These are phyloP conservation scores for Sanguinoderma infundibulare DNA, from an alignment of 1,284 basidiomycete species.

Conservation along the genomic window DNA sequence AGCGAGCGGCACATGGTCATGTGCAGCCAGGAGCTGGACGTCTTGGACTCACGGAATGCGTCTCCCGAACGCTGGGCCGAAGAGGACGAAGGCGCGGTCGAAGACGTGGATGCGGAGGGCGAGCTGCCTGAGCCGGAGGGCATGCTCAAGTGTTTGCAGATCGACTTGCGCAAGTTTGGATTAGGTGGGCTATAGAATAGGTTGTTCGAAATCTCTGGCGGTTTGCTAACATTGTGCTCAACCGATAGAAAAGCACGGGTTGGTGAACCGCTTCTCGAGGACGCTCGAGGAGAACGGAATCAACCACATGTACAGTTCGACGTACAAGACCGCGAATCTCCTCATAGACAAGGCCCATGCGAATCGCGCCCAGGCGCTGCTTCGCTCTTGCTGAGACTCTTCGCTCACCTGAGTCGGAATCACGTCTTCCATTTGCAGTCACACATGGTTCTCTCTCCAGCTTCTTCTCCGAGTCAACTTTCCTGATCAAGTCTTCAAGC, in stretches of 20 bases:
- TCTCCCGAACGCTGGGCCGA: constrained; percentile 36
- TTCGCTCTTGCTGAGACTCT: constrained; percentile 33
- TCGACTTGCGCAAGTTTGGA: constrained; percentile 71
- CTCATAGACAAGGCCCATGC: constrained; percentile 52
- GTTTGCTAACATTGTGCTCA: constrained; percentile 3
- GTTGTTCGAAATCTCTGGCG: not conserved
- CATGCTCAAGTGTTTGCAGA: constrained; percentile 66
- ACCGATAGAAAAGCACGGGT: constrained; percentile 67
- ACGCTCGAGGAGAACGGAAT: constrained; percentile 73
- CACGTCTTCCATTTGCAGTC: too few species aligned
- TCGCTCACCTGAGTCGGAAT: not conserved
- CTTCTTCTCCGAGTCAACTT: not conserved
- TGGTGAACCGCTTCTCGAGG: constrained; percentile 77
- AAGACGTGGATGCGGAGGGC: constrained; percentile 39
- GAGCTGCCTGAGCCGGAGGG: constrained; percentile 40
- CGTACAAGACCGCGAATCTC: constrained; percentile 83
- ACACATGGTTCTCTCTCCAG: not conserved
- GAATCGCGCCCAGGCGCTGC: constrained; percentile 33
- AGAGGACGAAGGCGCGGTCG: constrained; percentile 38
- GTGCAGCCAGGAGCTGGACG: constrained; percentile 68
- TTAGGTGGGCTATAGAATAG: constrained; percentile 50
- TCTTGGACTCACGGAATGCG: constrained; percentile 50
- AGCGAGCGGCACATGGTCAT: constrained; percentile 75
- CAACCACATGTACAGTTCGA: constrained; percentile 86
- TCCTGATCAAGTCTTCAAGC: not conserved